These are phyloP conservation scores for Ophiocytium majus DNA, from an alignment of 352 stramenopile species.

Conservation along the genomic window DNA sequence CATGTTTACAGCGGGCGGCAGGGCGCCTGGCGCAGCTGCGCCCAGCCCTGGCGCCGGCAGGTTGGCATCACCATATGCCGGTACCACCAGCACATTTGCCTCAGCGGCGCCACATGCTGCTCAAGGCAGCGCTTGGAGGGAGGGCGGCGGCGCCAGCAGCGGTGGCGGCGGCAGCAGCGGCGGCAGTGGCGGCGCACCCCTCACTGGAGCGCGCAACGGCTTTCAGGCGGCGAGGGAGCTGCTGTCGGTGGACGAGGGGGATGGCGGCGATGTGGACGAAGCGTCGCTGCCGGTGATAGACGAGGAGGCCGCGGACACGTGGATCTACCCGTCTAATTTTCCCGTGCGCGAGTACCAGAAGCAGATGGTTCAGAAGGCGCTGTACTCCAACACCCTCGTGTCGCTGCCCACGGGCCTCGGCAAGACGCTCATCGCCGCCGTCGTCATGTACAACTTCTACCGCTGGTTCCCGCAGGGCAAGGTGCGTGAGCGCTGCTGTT, in stretches of 20 bases:
- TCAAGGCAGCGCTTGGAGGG: no score
- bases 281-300: conserved; percentile 30
- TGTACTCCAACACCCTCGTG: conserved; percentile 97
- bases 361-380: conserved; percentile 51
- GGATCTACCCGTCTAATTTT: conserved; percentile 56
- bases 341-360: conserved; percentile 53
- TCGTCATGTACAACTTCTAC: conserved; percentile 99
- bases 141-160: not conserved
- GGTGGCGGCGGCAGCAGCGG: not conserved
- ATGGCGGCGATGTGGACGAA: not conserved
- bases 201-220: not conserved
- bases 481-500: not conserved
- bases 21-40: no score
- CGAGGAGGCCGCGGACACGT: conserved; percentile 36
- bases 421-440: conserved; percentile 98
- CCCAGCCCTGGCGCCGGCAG: no score
- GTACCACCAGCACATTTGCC: no score
- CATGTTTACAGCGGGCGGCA: no score
- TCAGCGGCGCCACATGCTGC: no score
- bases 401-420: conserved; percentile 95
- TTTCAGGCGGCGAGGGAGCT: not conserved
- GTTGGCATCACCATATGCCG: no score
- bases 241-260: not conserved
- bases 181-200: not conserved
- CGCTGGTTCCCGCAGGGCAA: conserved; percentile 75